phyloP scores from a whole-genome alignment of 441 rosid species.

The Pelargonium cotyledonis region DNA sequence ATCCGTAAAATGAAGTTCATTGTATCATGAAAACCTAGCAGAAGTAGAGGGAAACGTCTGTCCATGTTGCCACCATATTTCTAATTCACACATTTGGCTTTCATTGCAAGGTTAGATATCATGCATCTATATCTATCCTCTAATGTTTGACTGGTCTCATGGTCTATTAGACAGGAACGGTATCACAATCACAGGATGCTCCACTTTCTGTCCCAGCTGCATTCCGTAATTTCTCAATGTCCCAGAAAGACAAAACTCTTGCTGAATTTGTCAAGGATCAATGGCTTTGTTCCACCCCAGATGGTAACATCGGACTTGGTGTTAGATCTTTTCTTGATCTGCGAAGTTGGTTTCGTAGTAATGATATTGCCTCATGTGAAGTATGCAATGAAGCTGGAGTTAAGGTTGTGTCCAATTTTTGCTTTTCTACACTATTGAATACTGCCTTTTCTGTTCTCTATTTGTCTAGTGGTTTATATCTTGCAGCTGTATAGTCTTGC shows the following conservation, averaged over 20 bases:
- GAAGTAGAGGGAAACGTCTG: background rate
- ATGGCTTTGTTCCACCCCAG: constrained; percentile 60
- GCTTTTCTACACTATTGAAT: constrained; percentile 6
- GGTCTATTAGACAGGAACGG: constrained; percentile 29
- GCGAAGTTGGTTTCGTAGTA: constrained; percentile 66
- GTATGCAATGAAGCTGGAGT: constrained; percentile 86
- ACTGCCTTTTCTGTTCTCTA: constrained; percentile 5
- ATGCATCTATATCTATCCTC: background rate
- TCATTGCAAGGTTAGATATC: background rate
- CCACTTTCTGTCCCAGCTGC: constrained; percentile 53
- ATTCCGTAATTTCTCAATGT: constrained; percentile 67
- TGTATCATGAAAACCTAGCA: background rate
- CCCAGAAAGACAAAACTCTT: constrained; percentile 75
- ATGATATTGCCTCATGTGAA: constrained; percentile 67
- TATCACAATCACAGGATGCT: constrained; percentile 34
- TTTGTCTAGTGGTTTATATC: background rate
- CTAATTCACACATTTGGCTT: background rate
- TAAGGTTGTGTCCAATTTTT: constrained; percentile 43
- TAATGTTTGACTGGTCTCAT: constrained; percentile 14
- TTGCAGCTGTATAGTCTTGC: background rate
- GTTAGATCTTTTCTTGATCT: constrained; percentile 74
- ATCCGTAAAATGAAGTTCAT: background rate
- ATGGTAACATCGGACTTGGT: constrained; percentile 69
- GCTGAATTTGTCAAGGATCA: constrained; percentile 56
- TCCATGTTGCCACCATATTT: too few relatives aligned